Evolutionary conservation across 73 alveolate genomes (phyloP).

Genomic region (Urostyla sp.): DNA sequence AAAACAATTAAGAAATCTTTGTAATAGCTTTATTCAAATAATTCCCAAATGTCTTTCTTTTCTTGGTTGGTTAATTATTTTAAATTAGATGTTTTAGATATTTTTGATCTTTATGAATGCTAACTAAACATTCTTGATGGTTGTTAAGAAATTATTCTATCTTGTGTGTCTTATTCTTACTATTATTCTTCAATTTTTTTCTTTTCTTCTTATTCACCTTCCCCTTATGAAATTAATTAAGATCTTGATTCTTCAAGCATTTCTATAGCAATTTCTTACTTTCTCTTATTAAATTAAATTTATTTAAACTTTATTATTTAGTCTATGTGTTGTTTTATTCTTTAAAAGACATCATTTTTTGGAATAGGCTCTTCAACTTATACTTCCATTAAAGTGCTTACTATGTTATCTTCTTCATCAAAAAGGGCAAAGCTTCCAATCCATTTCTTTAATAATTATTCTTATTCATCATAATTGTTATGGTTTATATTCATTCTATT

Average conservation of each 20-base stretch:
- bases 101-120: constrained; percentile 10
- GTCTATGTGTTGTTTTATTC: constrained; percentile 27
- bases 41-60: constrained; percentile 2
- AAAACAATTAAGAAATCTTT: constrained; percentile 70
- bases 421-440: background rate
- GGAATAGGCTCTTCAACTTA: constrained; percentile 44
- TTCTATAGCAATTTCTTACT: constrained; percentile 48
- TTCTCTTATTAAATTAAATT: constrained; percentile 58
- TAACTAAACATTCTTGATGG: background rate
- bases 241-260: background rate
- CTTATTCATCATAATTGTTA: background rate
- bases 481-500: constrained; percentile 1
- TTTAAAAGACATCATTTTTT: constrained; percentile 66
- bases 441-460: background rate
- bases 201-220: constrained; percentile 43
- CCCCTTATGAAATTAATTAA: constrained; percentile 17
- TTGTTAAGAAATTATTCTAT: background rate
- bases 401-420: background rate
- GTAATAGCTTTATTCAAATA: constrained; percentile 25
- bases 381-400: constrained; percentile 11
- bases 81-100: background rate
- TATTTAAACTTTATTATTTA: constrained; percentile 65
- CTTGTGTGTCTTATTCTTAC: constrained; percentile 46
- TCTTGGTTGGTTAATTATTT: background rate
- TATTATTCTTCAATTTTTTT: constrained; percentile 53